Evolutionary conservation across 2,329 filamentous ascomycete species (phyloP).

Genomic region (Aspergillus luchuensis): DNA sequence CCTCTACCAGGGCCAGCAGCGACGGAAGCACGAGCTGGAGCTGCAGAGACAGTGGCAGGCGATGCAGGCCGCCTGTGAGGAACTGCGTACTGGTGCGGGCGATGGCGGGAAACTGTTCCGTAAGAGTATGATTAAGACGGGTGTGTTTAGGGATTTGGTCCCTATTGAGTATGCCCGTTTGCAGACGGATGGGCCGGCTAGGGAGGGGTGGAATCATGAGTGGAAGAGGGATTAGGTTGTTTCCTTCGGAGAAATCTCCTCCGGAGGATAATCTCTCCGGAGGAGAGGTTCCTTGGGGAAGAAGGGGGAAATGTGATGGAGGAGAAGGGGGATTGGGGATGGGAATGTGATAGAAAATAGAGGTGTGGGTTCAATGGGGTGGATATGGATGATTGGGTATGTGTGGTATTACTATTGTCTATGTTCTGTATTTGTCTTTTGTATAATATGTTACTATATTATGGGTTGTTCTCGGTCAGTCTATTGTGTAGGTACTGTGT

Average conservation of each 20-base stretch:
- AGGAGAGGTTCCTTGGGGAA: not conserved
- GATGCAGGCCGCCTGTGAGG: constrained; percentile 85
- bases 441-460: not conserved
- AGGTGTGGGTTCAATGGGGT: too few relatives aligned
- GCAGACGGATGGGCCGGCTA: constrained; percentile 77
- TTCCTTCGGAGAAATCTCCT: constrained; percentile 4
- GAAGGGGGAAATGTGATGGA: not conserved
- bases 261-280: not conserved
- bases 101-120: constrained; percentile 70
- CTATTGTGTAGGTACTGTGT: too few relatives aligned
- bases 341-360: not conserved
- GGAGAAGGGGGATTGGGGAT: too few relatives aligned
- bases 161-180: constrained; percentile 81
- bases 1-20: constrained; percentile 71
- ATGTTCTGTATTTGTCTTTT: not conserved
- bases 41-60: constrained; percentile 77
- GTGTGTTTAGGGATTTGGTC: constrained; percentile 71
- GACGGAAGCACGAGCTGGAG: constrained; percentile 65
- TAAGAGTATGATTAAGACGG: constrained; percentile 88
- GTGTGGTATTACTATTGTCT: not conserved
- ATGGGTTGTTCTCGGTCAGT: too few relatives aligned
- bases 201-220: constrained; percentile 85
- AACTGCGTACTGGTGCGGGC: constrained; percentile 60
- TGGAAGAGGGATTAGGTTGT: constrained; percentile 68
- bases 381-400: too few relatives aligned